These are phyloP conservation scores for Boeremia exigua DNA, from an alignment of 2,329 filamentous ascomycete species.

Conservation along the genomic window DNA sequence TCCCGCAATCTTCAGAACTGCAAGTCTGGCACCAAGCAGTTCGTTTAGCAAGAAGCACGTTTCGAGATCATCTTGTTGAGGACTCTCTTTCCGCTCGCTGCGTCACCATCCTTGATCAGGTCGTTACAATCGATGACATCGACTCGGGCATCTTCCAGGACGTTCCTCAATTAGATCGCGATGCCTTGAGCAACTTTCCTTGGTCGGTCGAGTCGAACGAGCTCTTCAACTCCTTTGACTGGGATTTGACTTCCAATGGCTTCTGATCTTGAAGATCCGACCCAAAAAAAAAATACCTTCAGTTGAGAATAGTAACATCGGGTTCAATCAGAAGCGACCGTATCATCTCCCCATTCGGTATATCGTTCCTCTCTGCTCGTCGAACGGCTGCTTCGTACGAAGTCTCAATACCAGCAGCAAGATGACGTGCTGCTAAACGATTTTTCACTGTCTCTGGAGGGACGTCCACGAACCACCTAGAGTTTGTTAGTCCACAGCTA, in stretches of 20 bases:
- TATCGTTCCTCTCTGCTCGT: constrained; percentile 34
- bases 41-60: constrained; percentile 27
- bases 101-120: constrained; percentile 33
- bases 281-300: not conserved
- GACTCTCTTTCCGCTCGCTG: constrained; percentile 35
- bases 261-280: constrained; percentile 10
- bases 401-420: constrained; percentile 32
- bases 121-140: constrained; percentile 29
- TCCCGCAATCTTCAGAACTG: constrained; percentile 23
- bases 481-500: constrained; percentile 1
- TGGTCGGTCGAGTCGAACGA: constrained; percentile 36
- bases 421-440: constrained; percentile 29
- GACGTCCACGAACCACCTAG: constrained; percentile 35
- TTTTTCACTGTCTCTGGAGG: constrained; percentile 23
- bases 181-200: constrained; percentile 30
- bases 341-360: constrained; percentile 34
- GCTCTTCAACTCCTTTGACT: constrained; percentile 33
- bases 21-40: constrained; percentile 31
- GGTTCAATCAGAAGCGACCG: constrained; percentile 26
- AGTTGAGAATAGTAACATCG: constrained; percentile 28
- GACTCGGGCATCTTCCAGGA: constrained; percentile 25
- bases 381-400: constrained; percentile 26
- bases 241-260: constrained; percentile 27
- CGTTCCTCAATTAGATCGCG: constrained; percentile 23
- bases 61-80: constrained; percentile 28